Conservation (phyloP, 371 early-diverging fungal species). For the Rhizopus arrhizus region DNA sequence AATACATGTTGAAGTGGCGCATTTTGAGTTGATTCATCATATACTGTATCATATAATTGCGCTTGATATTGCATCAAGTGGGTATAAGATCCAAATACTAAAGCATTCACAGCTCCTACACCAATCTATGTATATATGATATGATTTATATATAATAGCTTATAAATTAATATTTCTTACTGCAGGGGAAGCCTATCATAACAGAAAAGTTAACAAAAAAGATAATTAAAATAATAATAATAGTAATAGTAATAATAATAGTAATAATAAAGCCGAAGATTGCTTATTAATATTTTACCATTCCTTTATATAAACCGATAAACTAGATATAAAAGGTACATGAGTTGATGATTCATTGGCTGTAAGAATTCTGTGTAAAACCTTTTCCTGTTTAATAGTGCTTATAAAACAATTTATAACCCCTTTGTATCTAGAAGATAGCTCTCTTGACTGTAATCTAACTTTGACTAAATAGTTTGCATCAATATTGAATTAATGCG, state of each 20-base stretch:
- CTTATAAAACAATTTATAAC: constrained; percentile 63
- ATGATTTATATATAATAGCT: not conserved
- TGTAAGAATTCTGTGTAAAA: constrained; percentile 11
- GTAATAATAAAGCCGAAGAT: too few species aligned
- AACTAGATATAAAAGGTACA: constrained; percentile 34
- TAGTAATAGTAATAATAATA: too few species aligned
- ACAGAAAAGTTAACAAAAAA: not conserved
- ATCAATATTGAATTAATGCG: not conserved
- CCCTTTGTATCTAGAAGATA: constrained; percentile 58
- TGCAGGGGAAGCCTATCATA: constrained; percentile 53
- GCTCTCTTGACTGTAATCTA: constrained; percentile 59
- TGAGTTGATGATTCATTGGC: too few species aligned
- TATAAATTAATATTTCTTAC: constrained; percentile 31
- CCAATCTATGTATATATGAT: constrained; percentile 47
- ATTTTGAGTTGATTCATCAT: constrained; percentile 9
- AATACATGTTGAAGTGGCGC: constrained; percentile 52
- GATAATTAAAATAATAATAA: not conserved
- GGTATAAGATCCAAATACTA: constrained; percentile 69
- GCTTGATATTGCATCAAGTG: constrained; percentile 55
- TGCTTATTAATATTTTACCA: constrained; percentile 42
- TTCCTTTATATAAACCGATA: constrained; percentile 66
- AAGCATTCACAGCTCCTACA: constrained; percentile 66
- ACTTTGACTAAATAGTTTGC: constrained; percentile 51
- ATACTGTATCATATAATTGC: not conserved
- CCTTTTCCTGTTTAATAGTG: constrained; percentile 65